Percentiles rank a stretch among this genome's conserved stretches.
Conservation (phyloP, 352 stramenopile genomes). For the Pythium periplocum region DNA sequence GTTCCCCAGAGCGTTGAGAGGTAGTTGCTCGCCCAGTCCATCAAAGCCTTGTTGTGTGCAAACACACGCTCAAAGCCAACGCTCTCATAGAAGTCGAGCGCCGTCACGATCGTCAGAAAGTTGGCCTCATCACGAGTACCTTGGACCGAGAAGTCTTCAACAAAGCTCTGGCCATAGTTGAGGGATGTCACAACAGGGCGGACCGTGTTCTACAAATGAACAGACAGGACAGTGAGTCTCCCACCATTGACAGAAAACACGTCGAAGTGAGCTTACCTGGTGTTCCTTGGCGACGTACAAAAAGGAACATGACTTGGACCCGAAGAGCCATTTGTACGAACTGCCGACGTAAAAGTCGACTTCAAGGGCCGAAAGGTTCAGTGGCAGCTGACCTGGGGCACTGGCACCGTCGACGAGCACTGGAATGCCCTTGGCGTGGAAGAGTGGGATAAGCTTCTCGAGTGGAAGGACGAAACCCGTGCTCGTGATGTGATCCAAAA, state of each 20-base stretch:
- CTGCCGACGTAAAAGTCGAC: constrained; percentile 84
- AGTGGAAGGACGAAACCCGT: constrained; percentile 74
- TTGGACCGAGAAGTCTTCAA: constrained; percentile 83
- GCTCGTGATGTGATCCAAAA: constrained; percentile 83
- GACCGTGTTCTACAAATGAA: constrained; percentile 37
- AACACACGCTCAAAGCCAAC: constrained; percentile 67
- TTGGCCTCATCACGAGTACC: constrained; percentile 80
- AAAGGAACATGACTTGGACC: constrained; percentile 82
- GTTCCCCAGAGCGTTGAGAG: constrained; percentile 71
- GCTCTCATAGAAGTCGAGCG: constrained; percentile 82
- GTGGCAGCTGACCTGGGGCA: constrained; percentile 59
- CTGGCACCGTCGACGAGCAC: constrained; percentile 80
- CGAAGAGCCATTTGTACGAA: constrained; percentile 84
- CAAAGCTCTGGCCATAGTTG: constrained; percentile 71
- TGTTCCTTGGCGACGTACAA: constrained; percentile 80
- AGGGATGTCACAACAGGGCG: constrained; percentile 78
- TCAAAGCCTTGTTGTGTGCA: constrained; percentile 79
- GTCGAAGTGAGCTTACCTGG: constrained; percentile 16
- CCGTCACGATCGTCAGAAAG: constrained; percentile 76
- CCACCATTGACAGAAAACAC: no score
- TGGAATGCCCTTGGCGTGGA: constrained; percentile 70
- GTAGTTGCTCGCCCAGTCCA: constrained; percentile 78
- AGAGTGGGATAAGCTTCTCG: constrained; percentile 78
- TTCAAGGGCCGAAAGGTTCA: constrained; percentile 59
- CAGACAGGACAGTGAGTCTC: no score